Evolutionary conservation across 768 basidiomycete genomes (phyloP).

Genomic region (Candolleomyces eurysporus): DNA sequence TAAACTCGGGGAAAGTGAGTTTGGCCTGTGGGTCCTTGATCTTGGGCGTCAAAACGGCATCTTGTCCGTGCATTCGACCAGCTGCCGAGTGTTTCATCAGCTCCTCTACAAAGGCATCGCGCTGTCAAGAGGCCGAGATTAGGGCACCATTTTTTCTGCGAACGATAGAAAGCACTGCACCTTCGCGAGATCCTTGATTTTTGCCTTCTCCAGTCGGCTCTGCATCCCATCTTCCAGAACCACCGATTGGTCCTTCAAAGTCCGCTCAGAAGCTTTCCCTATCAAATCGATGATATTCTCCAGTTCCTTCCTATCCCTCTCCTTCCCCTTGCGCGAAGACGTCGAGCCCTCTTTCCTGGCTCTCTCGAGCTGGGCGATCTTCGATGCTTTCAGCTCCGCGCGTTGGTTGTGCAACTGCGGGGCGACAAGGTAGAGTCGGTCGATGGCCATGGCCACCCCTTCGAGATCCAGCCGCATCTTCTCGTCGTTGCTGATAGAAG

Average conservation of each 20-base stretch:
- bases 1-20: slow-evolving; percentile 61
- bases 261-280: slow-evolving; percentile 67
- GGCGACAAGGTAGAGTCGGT: slow-evolving; percentile 78
- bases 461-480: slow-evolving; percentile 89
- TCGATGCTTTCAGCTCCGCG: slow-evolving; percentile 78
- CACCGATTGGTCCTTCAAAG: slow-evolving; percentile 68
- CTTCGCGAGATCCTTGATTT: slow-evolving; percentile 60
- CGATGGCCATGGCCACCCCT: slow-evolving; percentile 82
- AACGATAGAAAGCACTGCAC: slow-evolving; percentile 33
- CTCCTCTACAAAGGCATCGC: slow-evolving; percentile 73
- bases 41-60: slow-evolving; percentile 54
- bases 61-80: slow-evolving; percentile 77
- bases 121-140: slow-evolving; percentile 34
- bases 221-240: slow-evolving; percentile 61
- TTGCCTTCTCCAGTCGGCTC: slow-evolving; percentile 50
- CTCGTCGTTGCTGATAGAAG: slow-evolving; percentile 46
- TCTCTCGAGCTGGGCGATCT: slow-evolving; percentile 72
- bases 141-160: neutral
- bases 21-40: slow-evolving; percentile 51
- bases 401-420: slow-evolving; percentile 92
- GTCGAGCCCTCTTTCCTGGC: slow-evolving; percentile 48
- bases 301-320: slow-evolving; percentile 53
- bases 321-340: slow-evolving; percentile 39
- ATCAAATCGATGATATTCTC: slow-evolving; percentile 72
- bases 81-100: slow-evolving; percentile 68